Conservation (phyloP, 1,139 yeast genomes). For the Diutina rugosa region DNA sequence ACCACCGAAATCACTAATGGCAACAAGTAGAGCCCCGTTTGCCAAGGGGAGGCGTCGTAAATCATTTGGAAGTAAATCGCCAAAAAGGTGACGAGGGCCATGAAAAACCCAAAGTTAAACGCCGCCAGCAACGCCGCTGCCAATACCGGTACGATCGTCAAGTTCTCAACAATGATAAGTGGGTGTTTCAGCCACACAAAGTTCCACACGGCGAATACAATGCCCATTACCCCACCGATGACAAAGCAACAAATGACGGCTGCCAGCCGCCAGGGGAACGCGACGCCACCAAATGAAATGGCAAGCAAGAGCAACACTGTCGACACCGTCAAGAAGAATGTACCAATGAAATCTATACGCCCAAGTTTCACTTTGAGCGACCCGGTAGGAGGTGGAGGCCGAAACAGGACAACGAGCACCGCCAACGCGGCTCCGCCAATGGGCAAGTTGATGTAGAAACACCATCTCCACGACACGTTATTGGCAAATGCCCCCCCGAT, state of each 20-base stretch:
- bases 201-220: slow-evolving; percentile 34
- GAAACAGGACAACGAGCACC: slow-evolving; percentile 33
- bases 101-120: slow-evolving; percentile 30
- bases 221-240: slow-evolving; percentile 34
- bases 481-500: slow-evolving; percentile 54
- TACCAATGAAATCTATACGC: slow-evolving; percentile 36
- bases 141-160: slow-evolving; percentile 10
- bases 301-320: slow-evolving; percentile 33
- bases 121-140: slow-evolving; percentile 25
- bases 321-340: slow-evolving; percentile 25
- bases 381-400: slow-evolving; percentile 40
- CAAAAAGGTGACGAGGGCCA: slow-evolving; percentile 29
- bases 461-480: slow-evolving; percentile 65
- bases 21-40: slow-evolving; percentile 45
- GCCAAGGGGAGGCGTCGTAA: slow-evolving; percentile 32
- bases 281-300: slow-evolving; percentile 39
- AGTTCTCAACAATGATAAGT: slow-evolving; percentile 15
- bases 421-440: slow-evolving; percentile 45
- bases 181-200: slow-evolving; percentile 33
- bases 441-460: slow-evolving; percentile 62
- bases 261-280: slow-evolving; percentile 39
- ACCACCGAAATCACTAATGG: slow-evolving; percentile 43
- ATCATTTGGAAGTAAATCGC: slow-evolving; percentile 48
- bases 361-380: slow-evolving; percentile 24
- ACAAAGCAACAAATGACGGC: slow-evolving; percentile 41